These are phyloP conservation scores for Cucurbita ficifolia DNA, from an alignment of 306 rosid genomes.

Conservation along the genomic window DNA sequence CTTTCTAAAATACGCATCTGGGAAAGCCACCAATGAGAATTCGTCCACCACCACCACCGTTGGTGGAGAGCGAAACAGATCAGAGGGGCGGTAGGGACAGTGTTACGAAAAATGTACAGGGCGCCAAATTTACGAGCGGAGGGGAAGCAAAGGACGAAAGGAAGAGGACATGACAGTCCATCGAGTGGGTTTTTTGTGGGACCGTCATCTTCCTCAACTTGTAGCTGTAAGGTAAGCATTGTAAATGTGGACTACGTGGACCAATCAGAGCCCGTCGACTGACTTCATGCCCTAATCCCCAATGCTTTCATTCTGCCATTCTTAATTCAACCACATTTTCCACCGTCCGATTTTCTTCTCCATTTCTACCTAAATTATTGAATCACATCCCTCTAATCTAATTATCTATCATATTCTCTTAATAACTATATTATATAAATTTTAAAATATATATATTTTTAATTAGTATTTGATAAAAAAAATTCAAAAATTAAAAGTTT, in stretches of 20 bases:
- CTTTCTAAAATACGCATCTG: background rate
- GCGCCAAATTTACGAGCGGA: background rate
- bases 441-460: too few species aligned
- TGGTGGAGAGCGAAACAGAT: background rate
- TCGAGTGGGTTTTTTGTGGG: background rate
- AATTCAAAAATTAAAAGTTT: too few species aligned
- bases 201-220: background rate
- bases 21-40: background rate
- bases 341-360: background rate
- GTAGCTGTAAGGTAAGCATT: background rate
- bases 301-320: background rate
- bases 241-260: background rate
- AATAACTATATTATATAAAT: too few species aligned
- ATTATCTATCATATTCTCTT: too few species aligned
- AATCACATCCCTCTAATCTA: too few species aligned
- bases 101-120: background rate
- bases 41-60: background rate
- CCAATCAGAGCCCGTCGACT: background rate
- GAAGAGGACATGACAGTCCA: background rate
- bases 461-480: too few species aligned
- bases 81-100: background rate
- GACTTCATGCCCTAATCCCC: background rate
- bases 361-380: too few species aligned
- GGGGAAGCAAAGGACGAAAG: background rate
- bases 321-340: background rate